These are phyloP conservation scores for Pestalotiopsis sp. DNA, from an alignment of 2,329 filamentous ascomycete species.

Conservation along the genomic window DNA sequence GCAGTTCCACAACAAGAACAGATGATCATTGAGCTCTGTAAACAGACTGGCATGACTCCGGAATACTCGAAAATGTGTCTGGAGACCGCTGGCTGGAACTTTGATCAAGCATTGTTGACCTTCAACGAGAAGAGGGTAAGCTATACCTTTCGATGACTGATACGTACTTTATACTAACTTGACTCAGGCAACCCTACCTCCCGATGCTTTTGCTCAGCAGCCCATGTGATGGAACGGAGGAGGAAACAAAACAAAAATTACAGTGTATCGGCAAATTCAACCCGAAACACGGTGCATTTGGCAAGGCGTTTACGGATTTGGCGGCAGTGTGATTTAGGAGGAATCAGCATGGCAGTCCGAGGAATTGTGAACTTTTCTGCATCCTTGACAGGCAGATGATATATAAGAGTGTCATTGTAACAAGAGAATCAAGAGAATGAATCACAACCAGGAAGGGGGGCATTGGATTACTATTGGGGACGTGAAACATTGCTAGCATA, in stretches of 20 bases:
- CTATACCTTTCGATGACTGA: background rate
- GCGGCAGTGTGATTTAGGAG: constrained; percentile 1
- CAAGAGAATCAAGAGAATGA: background rate
- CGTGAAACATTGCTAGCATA: background rate
- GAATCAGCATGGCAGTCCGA: background rate
- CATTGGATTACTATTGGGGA: background rate
- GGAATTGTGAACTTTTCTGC: background rate
- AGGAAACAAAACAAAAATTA: background rate
- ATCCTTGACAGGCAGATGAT: background rate
- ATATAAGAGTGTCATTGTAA: background rate
- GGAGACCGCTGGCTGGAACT: constrained; percentile 77
- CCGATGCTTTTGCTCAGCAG: constrained; percentile 13
- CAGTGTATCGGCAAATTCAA: background rate
- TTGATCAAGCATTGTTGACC: constrained; percentile 71
- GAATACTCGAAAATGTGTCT: constrained; percentile 83
- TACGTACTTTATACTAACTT: background rate
- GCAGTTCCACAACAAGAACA: constrained; percentile 63
- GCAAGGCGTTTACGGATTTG: constrained; percentile 13
- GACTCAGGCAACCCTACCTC: constrained; percentile 7
- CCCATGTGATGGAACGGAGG: background rate
- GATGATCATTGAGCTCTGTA: constrained; percentile 74
- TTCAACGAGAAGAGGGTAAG: constrained; percentile 77
- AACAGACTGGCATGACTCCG: constrained; percentile 78
- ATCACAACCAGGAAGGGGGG: background rate
- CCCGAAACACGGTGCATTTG: constrained; percentile 13